Evolutionary conservation across 2,329 filamentous ascomycete genomes (phyloP).

Genomic region (Capronia americana): DNA sequence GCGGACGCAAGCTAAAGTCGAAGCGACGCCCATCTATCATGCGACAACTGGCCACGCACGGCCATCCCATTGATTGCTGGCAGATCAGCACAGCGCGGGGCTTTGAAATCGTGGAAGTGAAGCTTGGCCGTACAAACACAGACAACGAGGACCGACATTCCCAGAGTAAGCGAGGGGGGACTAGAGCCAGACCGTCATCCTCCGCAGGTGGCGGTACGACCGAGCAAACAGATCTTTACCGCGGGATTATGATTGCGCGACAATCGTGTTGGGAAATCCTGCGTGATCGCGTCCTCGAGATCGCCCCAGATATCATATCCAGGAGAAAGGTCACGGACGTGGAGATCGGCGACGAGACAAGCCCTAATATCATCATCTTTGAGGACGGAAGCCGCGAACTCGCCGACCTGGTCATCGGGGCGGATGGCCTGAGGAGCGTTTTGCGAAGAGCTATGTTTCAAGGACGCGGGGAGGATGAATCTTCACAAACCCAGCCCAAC

Average conservation of each 20-base stretch:
- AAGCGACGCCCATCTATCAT: slow-evolving; percentile 37
- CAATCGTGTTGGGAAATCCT: slow-evolving; percentile 50
- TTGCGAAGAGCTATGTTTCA: slow-evolving; percentile 49
- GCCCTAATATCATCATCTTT: slow-evolving; percentile 40
- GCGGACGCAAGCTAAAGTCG: not conserved
- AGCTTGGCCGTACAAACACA: slow-evolving; percentile 24
- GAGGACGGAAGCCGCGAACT: slow-evolving; percentile 45
- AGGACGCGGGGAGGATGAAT: not conserved
- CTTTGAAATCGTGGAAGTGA: slow-evolving; percentile 43
- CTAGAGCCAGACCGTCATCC: too few species aligned
- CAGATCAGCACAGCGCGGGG: slow-evolving; percentile 48
- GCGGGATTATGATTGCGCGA: slow-evolving; percentile 48
- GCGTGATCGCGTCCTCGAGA: slow-evolving; percentile 46
- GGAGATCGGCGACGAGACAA: slow-evolving; percentile 30
- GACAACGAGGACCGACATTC: not conserved
- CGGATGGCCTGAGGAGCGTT: slow-evolving; percentile 51
- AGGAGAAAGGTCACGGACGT: slow-evolving; percentile 46
- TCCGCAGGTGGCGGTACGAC: not conserved
- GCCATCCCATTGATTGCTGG: slow-evolving; percentile 45
- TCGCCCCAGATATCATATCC: slow-evolving; percentile 40
- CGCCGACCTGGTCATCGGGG: slow-evolving; percentile 53
- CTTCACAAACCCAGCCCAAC: not conserved
- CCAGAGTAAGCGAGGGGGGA: not conserved
- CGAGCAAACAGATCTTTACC: slow-evolving; percentile 32
- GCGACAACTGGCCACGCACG: slow-evolving; percentile 44